Percentiles rank a stretch among this genome's conserved stretches.
Evolutionary conservation across 225 moss, liverwort and hornwort species (phyloP).

Genomic region (Lunularia cruciata): DNA sequence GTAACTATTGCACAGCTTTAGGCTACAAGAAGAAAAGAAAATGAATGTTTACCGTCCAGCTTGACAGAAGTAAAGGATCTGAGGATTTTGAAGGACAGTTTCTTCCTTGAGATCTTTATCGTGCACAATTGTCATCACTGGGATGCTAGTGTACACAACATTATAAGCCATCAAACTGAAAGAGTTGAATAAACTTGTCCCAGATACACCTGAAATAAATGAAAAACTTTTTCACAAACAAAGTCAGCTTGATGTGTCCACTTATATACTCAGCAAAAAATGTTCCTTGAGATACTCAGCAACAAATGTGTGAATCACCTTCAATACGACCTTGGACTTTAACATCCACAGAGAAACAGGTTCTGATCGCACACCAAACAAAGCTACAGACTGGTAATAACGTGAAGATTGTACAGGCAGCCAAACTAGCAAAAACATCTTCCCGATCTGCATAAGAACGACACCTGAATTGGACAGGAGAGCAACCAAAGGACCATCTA

Average conservation of each 20-base stretch:
- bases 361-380: no score
- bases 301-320: no score
- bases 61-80: conserved; percentile 89
- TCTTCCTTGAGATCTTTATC: conserved; percentile 90
- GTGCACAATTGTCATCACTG: conserved; percentile 78
- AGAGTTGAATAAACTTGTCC: conserved; percentile 92
- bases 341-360: no score
- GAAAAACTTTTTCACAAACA: conserved; percentile 61
- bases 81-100: conserved; percentile 82
- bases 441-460: no score
- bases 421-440: no score
- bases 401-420: no score
- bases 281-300: no score
- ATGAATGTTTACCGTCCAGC: conserved; percentile 64
- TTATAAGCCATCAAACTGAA: conserved; percentile 97
- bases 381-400: no score
- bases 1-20: background rate
- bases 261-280: no score
- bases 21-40: background rate
- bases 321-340: no score
- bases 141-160: conserved; percentile 91
- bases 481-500: no score
- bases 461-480: no score
- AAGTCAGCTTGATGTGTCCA: conserved; percentile 8
- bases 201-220: conserved; percentile 92